Base-by-base conservation (phyloP, 2,329 filamentous ascomycete species). In the Hypoxylon sp. region DNA sequence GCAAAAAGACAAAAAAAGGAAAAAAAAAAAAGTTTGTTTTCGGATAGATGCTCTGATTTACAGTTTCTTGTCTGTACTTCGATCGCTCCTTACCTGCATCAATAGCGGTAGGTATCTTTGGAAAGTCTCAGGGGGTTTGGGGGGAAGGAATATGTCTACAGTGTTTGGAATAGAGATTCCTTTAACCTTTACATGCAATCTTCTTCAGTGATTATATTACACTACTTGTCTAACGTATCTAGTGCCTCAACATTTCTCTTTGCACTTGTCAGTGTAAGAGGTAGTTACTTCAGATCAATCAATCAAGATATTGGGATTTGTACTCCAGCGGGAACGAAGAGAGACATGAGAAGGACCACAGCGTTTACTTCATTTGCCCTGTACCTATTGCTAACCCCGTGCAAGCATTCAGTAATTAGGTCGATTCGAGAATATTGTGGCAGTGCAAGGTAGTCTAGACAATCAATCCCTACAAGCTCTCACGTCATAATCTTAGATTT, bases 21-120 rank as follows among this genome's bases (percentile, higher is more conserved):
- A n/a, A 41, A 39, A 29, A 48, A 54, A 61, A 61, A 61, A 11
- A 11, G 8, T 50, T 9, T 27, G 7, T 41, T 41, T 16, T 23
- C 30, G 23, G 11, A 21, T n/a, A 37, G 16, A 16, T n/a, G 9
- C 37, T 9, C 21, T 41, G 2, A 7, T 6, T 21, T n/a, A 21
- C 5, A 21, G 7, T 41, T 41, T 41, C 37, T 41, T 41, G 16
- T 41, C 37, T 21, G 37, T 41, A 41, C 37, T 41, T 41, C 37
- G 8, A 41, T 21, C 16, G 37, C 16, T 41, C 8, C 16, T 11
- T 21, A 16, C 7, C 16, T 41, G 37, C 21, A 41, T 21, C 3
- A 41, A 1, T 41, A 19, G 16, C 16, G n/a, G n/a, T n/a, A n/a
- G n/a, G n/a, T 21, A 16, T 11, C 8, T 41, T 41, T 41, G 8